These are phyloP conservation scores for Metschnikowia similis DNA, from an alignment of 805 yeast genomes.

Conservation along the genomic window DNA sequence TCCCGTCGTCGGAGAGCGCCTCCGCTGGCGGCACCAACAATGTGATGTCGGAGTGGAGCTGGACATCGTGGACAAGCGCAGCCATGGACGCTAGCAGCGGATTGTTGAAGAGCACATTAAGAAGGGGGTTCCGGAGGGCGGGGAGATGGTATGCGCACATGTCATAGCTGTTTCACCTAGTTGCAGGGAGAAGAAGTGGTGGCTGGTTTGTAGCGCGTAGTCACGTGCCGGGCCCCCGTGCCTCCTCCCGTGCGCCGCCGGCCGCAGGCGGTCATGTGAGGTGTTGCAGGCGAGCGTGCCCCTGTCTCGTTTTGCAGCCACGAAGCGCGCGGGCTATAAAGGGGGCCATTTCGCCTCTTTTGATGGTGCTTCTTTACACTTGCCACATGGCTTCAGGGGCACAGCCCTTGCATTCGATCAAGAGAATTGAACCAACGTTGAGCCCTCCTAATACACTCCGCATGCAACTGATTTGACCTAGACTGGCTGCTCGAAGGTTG, in stretches of 20 bases:
- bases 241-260: too few relatives aligned
- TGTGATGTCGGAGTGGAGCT: conserved; percentile 48
- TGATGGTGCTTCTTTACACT: too few relatives aligned
- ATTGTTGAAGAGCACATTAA: conserved; percentile 64
- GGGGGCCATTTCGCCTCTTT: too few relatives aligned
- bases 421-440: too few relatives aligned
- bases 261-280: too few relatives aligned
- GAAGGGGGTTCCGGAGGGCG: conserved; percentile 54
- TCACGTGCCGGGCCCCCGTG: neutral
- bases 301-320: neutral
- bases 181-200: neutral
- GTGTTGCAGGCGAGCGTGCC: too few relatives aligned
- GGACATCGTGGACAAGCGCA: conserved; percentile 45
- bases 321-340: neutral
- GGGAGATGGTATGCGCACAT: conserved; percentile 40
- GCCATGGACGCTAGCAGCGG: conserved; percentile 38
- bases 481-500: too few relatives aligned
- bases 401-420: too few relatives aligned
- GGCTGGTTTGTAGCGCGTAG: neutral
- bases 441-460: too few relatives aligned
- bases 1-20: conserved; percentile 47
- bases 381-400: too few relatives aligned
- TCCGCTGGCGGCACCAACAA: conserved; percentile 61
- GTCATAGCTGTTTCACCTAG: neutral
- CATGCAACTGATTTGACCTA: too few relatives aligned